Evolutionary conservation across 2,329 filamentous ascomycete species (phyloP).

Genomic region (Alternaria consortialis): DNA sequence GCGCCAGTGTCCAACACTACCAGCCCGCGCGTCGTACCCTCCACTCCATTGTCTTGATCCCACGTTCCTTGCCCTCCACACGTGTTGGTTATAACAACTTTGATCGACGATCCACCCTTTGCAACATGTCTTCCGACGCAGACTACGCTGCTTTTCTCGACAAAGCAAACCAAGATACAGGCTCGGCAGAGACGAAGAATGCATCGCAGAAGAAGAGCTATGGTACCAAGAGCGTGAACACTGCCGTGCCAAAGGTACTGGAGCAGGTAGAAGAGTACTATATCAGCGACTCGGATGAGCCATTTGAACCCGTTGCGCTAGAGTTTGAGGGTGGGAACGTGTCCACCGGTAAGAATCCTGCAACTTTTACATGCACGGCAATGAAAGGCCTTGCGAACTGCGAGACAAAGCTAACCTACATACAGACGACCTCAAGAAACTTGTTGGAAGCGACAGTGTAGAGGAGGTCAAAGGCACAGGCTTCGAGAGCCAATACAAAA

Average conservation of each 20-base stretch:
- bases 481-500: slow-evolving; percentile 78
- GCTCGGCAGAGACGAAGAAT: slow-evolving; percentile 33
- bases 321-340: slow-evolving; percentile 64
- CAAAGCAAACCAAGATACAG: slow-evolving; percentile 79
- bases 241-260: slow-evolving; percentile 64
- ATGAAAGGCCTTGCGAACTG: not conserved
- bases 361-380: not conserved
- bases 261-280: slow-evolving; percentile 68
- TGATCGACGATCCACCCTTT: not conserved
- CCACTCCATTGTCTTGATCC: not conserved
- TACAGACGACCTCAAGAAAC: slow-evolving; percentile 72
- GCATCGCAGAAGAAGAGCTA: slow-evolving; percentile 35
- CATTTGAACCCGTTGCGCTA: slow-evolving; percentile 79
- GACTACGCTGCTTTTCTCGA: slow-evolving; percentile 86
- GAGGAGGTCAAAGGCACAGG: slow-evolving; percentile 72
- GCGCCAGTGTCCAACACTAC: not conserved
- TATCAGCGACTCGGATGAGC: slow-evolving; percentile 83
- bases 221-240: slow-evolving; percentile 54
- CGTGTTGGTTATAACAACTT: not conserved
- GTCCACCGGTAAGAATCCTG: slow-evolving; percentile 62
- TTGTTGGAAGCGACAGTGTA: slow-evolving; percentile 70
- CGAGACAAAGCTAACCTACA: slow-evolving; percentile 16
- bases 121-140: slow-evolving; percentile 76
- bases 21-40: not conserved
- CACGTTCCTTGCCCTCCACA: not conserved